Evolutionary conservation across 2,329 filamentous ascomycete species (phyloP).

Genomic region (Phoma sp.): DNA sequence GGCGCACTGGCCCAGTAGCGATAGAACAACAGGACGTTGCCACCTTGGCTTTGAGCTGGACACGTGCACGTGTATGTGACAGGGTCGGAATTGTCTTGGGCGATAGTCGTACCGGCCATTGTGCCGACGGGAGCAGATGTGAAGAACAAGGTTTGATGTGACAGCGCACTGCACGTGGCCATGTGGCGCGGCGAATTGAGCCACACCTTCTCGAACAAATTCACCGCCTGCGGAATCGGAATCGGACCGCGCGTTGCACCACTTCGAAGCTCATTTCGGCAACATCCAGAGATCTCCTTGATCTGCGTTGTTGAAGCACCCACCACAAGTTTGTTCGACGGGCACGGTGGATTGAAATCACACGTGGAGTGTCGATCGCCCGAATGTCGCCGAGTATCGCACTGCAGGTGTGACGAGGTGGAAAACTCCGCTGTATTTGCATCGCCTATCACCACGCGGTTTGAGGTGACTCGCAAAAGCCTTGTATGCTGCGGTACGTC

Average conservation of each 20-base stretch:
- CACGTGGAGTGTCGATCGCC: conserved; percentile 5
- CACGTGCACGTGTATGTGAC: conserved; percentile 29
- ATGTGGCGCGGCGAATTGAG: neutral
- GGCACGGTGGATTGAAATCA: neutral
- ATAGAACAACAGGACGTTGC: conserved; percentile 30
- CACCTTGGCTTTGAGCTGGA: conserved; percentile 16
- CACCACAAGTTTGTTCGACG: conserved; percentile 9
- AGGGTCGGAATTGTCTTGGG: conserved; percentile 23
- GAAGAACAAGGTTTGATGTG: neutral
- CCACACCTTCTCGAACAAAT: neutral
- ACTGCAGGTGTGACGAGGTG: neutral
- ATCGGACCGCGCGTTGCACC: neutral
- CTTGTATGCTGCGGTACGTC: neutral
- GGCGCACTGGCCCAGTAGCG: conserved; percentile 31
- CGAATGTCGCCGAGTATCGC: conserved; percentile 3
- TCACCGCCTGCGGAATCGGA: neutral
- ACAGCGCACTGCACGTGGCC: neutral
- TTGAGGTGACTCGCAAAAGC: neutral
- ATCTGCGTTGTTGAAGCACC: conserved; percentile 11
- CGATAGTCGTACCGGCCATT: neutral
- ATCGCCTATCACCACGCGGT: neutral
- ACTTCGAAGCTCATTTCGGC: neutral
- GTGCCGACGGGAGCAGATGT: neutral
- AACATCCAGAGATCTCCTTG: conserved; percentile 4
- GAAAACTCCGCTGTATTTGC: neutral